Evolutionary conservation across 2,329 filamentous ascomycete genomes (phyloP).

Genomic region (Arthrobotrys megalospora): DNA sequence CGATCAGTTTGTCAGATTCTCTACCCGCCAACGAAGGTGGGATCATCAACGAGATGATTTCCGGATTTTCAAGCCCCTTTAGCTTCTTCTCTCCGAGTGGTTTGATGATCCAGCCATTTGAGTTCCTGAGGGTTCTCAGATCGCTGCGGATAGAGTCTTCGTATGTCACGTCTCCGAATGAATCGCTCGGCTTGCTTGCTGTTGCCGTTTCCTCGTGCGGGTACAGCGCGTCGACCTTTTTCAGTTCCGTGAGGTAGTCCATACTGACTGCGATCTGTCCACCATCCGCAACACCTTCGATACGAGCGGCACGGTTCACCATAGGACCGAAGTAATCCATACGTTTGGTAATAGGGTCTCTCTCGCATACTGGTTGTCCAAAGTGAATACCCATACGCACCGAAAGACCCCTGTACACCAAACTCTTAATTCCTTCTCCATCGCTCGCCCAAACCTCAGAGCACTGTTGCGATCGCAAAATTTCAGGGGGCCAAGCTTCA

Average conservation of each 20-base stretch:
- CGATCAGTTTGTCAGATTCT: constrained; percentile 68
- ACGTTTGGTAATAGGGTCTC: constrained; percentile 93
- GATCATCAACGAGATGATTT: constrained; percentile 95
- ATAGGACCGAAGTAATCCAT: constrained; percentile 99
- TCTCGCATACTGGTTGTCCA: constrained; percentile 93
- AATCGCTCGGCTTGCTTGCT: constrained; percentile 80
- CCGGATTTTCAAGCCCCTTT: constrained; percentile 97
- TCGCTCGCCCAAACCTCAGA: constrained; percentile 76
- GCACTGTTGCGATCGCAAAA: constrained; percentile 82
- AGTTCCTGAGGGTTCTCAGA: constrained; percentile 82
- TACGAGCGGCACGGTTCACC: constrained; percentile 96
- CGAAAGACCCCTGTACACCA: constrained; percentile 94
- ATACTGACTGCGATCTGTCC: constrained; percentile 97
- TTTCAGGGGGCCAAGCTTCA: constrained; percentile 94
- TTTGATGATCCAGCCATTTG: constrained; percentile 95
- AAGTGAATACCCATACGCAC: constrained; percentile 98
- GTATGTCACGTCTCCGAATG: constrained; percentile 80
- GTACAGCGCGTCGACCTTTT: constrained; percentile 79
- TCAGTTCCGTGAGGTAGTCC: constrained; percentile 88
- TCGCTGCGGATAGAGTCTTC: constrained; percentile 87
- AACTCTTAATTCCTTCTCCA: constrained; percentile 85
- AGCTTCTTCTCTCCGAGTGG: constrained; percentile 95
- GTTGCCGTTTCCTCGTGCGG: constrained; percentile 77
- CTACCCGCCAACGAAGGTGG: constrained; percentile 88
- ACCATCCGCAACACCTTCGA: constrained; percentile 93